Evolutionary conservation across 306 rosid genomes (phyloP), one percentile per base, ranked within the genome.

Genomic region (Benincasa hispida): DNA sequence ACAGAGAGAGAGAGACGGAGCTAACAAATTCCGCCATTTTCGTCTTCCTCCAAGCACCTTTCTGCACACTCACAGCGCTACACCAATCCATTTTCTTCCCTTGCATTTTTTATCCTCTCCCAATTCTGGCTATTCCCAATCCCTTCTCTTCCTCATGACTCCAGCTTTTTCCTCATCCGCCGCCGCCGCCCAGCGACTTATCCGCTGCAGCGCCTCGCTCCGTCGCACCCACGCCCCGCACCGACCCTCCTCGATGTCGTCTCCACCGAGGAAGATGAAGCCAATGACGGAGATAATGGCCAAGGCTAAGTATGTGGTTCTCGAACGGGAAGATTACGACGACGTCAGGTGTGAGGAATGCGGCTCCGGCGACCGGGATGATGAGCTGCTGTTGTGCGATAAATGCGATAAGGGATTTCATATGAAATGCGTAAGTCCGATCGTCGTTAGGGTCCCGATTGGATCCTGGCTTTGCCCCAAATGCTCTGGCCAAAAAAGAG

Each of bases 381-480:
- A 88, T 32, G 91, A 92, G 91, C 90, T 90, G 54, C 89, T 92
- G 0, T 83, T 92, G 5, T 92, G 97, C 59, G 97, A 92, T 27
- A 90, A 87, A 86, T 92, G 97, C 74, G 96, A 92, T 34, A 86
- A 76, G 63, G 97, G 93, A 14, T 92, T 92, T 66, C 97, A 92
- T 66, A 88, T 92, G 91, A 87, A 92, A 88, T 92, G 97, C 54
- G 82, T 88, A 67, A 85, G 93, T 19, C 97, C 97, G 58, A 88
- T 92, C 80, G 93, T 85, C 5, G 93, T 79, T 2, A 85, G 95
- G 72, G 82, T 92, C n/a, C 97, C 97, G 68, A 85, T 87, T 82
- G 96, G 97, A 82, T 81, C 93, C 34, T 92, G 97, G 97, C 83
- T 88, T 35, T 92, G 97, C 84, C 96, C 91, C 53, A 83, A 78